phyloP scores from a whole-genome alignment of 2,329 filamentous ascomycete genomes.

The Chalaropsis ovoidea region DNA sequence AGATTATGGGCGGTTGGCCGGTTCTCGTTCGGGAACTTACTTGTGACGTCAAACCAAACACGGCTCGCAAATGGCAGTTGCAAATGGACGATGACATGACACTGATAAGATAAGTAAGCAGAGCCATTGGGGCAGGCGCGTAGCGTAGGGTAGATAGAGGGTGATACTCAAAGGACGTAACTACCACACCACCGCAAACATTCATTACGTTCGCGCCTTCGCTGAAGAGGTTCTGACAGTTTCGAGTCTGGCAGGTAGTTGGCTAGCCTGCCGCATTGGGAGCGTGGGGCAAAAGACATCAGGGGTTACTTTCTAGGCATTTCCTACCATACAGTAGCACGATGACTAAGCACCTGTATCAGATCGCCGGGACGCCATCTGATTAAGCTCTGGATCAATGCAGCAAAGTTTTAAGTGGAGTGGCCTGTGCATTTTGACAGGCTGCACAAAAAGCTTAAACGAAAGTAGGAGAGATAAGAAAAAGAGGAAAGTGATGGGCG shows the following conservation, averaged over 20 bases:
- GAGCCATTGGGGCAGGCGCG: background rate
- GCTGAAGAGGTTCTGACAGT: too few species aligned
- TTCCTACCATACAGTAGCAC: too few species aligned
- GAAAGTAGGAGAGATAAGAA: background rate
- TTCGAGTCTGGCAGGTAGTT: too few species aligned
- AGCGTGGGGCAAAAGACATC: background rate
- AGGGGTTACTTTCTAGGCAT: too few species aligned
- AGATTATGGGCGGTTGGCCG: background rate
- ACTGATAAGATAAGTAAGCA: background rate
- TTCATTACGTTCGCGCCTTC: too few species aligned
- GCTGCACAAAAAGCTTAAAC: background rate
- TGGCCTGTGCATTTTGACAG: background rate
- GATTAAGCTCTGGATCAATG: slow-evolving; percentile 4
- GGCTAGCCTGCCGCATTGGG: slow-evolving; percentile 1
- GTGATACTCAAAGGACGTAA: too few species aligned
- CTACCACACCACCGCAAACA: too few species aligned
- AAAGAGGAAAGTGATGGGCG: background rate
- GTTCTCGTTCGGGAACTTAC: background rate
- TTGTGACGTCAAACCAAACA: background rate
- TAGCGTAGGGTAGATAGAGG: too few species aligned
- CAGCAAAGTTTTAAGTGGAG: background rate
- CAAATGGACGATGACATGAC: background rate
- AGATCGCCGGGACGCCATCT: background rate
- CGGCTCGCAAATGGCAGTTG: background rate
- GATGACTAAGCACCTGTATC: background rate